Evolutionary conservation across 73 alveolate species (phyloP).

Genomic region (Uronychia binucleata): DNA sequence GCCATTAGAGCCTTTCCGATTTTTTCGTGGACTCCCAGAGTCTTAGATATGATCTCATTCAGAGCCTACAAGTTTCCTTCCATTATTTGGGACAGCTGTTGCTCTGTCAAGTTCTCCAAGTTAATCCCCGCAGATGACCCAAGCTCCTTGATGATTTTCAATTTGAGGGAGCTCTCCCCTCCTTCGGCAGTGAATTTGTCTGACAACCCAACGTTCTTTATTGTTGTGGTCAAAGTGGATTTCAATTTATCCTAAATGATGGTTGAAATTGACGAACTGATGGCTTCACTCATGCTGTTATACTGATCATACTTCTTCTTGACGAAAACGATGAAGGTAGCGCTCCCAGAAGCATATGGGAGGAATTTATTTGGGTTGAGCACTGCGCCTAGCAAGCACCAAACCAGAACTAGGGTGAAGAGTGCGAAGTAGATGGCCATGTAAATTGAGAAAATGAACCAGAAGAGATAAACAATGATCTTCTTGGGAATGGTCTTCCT

Average conservation of each 20-base stretch:
- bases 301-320: neutral
- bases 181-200: neutral
- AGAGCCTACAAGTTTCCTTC: constrained; percentile 8
- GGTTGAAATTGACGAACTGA: neutral
- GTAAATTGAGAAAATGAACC: constrained; percentile 10
- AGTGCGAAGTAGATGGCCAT: constrained; percentile 4
- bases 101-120: neutral
- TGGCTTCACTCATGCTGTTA: constrained; percentile 4
- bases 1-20: constrained; percentile 8
- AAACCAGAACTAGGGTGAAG: constrained; percentile 11
- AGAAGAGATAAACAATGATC: neutral
- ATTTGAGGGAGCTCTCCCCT: neutral
- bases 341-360: constrained; percentile 22
- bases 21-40: constrained; percentile 2
- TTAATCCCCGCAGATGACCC: neutral
- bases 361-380: constrained; percentile 19
- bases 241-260: neutral
- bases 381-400: constrained; percentile 22
- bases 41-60: neutral
- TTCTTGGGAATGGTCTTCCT: neutral
- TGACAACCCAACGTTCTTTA: neutral
- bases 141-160: neutral
- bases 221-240: neutral
- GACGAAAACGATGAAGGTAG: neutral
- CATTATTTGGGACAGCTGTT: neutral